Evolutionary conservation across 2,329 filamentous ascomycete genomes (phyloP), one percentile per base, ranked within the genome.

Genomic region (Aspergillus eucalypticola): DNA sequence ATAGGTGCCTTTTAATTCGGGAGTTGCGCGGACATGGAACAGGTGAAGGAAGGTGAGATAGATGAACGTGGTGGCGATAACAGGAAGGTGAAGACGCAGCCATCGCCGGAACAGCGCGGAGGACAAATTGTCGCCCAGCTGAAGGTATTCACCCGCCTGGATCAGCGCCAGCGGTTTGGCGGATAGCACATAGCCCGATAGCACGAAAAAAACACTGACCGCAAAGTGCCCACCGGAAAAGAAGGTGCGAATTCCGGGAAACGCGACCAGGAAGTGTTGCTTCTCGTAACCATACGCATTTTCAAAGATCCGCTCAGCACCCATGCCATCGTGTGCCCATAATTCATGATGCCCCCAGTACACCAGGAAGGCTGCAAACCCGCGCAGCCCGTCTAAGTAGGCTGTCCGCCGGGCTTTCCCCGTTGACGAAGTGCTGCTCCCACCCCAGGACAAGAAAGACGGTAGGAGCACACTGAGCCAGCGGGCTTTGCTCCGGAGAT

Each of bases 301-400:
- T 65, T 87, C 83, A n/a, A 87, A 75, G 1, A 78, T 72, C 8
- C 65, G 54, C 42, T 77, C 76, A 41, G 75, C 73, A 0, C 69
- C 67, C 1, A 62, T 70, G 27, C 71, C 73, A 59, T 70, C 76
- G 71, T 86, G 87, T 48, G 79, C 81, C 85, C 85, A 87, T 5
- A 86, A 71, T 64, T 83, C 74, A 69, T 88, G 81, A 71, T 88
- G 85, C 56, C 87, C 84, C 65, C 82, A 79, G 71, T 89, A 90
- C 13, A 90, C 88, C 27, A 89, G 70, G 29, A 90, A 79, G 2
- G 88, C 86, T 4, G 87, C 87, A 62, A 90, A 88, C 3, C 88
- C 88, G 68, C 88, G 78, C 13, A 90, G 76, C 13, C 88, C 88
- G 65, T 90, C 88, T 19, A 88, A 79, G 65, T 85, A 87, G n/a